These are phyloP conservation scores for Podila clonocystis DNA, from an alignment of 192 early-diverging fungal species.

Conservation along the genomic window DNA sequence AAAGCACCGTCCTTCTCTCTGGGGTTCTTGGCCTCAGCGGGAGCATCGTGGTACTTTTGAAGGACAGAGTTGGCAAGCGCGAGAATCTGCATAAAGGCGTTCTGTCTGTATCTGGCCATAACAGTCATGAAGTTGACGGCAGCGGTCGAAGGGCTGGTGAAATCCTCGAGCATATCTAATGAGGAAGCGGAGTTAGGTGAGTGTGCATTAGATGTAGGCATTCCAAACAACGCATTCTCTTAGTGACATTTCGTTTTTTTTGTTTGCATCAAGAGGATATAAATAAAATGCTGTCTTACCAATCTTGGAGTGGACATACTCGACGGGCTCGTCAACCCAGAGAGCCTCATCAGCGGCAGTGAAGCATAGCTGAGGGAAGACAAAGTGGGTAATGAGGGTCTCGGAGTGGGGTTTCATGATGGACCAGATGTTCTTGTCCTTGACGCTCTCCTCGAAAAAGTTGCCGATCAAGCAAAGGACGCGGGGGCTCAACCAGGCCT, in stretches of 20 bases:
- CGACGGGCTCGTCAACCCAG: slow-evolving; percentile 94
- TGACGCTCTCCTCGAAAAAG: slow-evolving; percentile 85
- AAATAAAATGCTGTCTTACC: slow-evolving; percentile 5
- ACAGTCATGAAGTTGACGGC: slow-evolving; percentile 83
- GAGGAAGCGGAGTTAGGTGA: too few species aligned
- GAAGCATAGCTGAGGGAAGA: slow-evolving; percentile 95
- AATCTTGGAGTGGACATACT: slow-evolving; percentile 86
- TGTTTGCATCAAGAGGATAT: too few species aligned
- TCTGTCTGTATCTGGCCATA: slow-evolving; percentile 81
- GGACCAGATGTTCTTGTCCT: slow-evolving; percentile 90
- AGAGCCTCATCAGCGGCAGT: slow-evolving; percentile 83
- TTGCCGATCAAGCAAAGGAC: slow-evolving; percentile 75
- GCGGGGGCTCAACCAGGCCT: slow-evolving; percentile 78
- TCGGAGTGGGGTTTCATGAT: slow-evolving; percentile 88
- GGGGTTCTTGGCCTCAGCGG: slow-evolving; percentile 73
- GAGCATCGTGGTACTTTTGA: slow-evolving; percentile 72
- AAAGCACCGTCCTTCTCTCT: slow-evolving; percentile 92
- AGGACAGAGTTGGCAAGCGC: slow-evolving; percentile 82
- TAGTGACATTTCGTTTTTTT: too few species aligned
- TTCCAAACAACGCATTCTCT: too few species aligned
- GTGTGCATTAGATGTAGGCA: too few species aligned
- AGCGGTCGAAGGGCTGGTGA: slow-evolving; percentile 78
- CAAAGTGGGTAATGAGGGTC: slow-evolving; percentile 83
- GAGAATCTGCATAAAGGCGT: slow-evolving; percentile 85
- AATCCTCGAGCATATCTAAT: slow-evolving; percentile 76